Percentiles rank a stretch among this genome's conserved stretches.
phyloP scores from a whole-genome alignment of 345 rosid species.

The Bretschneidera sinensis region DNA sequence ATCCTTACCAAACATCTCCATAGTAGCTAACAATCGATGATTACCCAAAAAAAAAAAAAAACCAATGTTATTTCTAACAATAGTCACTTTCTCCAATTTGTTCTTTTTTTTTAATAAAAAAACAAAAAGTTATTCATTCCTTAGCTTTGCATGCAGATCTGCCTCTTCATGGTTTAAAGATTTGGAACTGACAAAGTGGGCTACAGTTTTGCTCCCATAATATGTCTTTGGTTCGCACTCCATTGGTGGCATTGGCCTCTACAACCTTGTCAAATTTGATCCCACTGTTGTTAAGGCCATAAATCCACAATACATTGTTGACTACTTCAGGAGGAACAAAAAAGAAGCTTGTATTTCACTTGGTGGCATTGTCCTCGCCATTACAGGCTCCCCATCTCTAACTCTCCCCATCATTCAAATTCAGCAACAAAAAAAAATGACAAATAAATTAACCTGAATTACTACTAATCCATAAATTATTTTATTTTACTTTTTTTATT shows the following conservation, averaged over 20 bases:
- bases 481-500: too few relatives aligned
- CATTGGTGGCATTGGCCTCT: slow-evolving; percentile 34
- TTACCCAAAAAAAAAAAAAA: too few relatives aligned
- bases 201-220: slow-evolving; percentile 39
- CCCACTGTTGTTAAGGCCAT: slow-evolving; percentile 31
- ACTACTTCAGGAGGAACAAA: slow-evolving; percentile 39
- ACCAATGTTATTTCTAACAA: too few relatives aligned
- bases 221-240: slow-evolving; percentile 35
- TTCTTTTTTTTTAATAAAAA: too few relatives aligned
- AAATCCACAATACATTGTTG: slow-evolving; percentile 33
- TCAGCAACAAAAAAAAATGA: too few relatives aligned
- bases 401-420: neutral
- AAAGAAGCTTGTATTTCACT: slow-evolving; percentile 49
- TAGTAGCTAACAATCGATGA: too few relatives aligned
- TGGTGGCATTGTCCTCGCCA: slow-evolving; percentile 37
- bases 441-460: too few relatives aligned
- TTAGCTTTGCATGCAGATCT: slow-evolving; percentile 30
- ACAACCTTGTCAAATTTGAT: slow-evolving; percentile 36
- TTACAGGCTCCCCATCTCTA: slow-evolving; percentile 24
- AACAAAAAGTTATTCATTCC: too few relatives aligned
- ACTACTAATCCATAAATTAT: too few relatives aligned
- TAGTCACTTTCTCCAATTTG: too few relatives aligned
- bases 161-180: slow-evolving; percentile 40
- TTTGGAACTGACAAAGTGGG: slow-evolving; percentile 51
- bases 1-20: too few relatives aligned